Evolutionary conservation across 495 filamentous ascomycete species (phyloP), one percentile per base, ranked within the genome.

Genomic region (Oidiodendron maius): DNA sequence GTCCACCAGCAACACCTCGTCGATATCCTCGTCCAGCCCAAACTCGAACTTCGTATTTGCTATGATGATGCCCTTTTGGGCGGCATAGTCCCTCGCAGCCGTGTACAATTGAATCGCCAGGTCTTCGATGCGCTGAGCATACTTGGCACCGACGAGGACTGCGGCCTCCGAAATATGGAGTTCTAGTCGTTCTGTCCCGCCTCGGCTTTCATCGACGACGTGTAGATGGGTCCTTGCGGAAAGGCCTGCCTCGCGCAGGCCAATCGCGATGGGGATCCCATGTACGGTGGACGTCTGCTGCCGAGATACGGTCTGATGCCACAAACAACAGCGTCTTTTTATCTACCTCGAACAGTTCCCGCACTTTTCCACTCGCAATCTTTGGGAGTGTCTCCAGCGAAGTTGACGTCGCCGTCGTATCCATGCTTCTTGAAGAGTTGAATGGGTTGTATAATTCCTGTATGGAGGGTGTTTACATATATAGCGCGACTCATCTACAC

Each of bases 261-360:
- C 87, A 9, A 72, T 67, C 4, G 80, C 70, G 36, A 93, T 69
- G 17, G 71, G 65, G 37, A 89, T 83, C 4, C 86, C 87, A 61
- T 95, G 85, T 18, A 97, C 84, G 1, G 91, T 95, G 35, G 86
- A 86, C 87, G 76, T 96, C 91, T 71, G 87, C 95, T 43, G 91
- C 91, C 45, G 87, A 95, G 68, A 96, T 94, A 52, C 91, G 84
- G 65, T 98, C 91, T 17, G 84, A 86, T 15, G 93, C 83, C 34
- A 94, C 81, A 65, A 98, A 94, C 34, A 96, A 83, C 5, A 96
- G 76, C 1, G 84, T 87, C 45, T 80, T 69, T 18, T 82, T 71
- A 63, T 89, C 81, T 45, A 94, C 66, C 46, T 80, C 74, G 60
- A 88, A 96, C 17, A 96, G 67, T 58, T 91, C 86, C 52, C 89